These are phyloP conservation scores for Corchorus olitorius DNA, from an alignment of 345 rosid species.

Conservation along the genomic window DNA sequence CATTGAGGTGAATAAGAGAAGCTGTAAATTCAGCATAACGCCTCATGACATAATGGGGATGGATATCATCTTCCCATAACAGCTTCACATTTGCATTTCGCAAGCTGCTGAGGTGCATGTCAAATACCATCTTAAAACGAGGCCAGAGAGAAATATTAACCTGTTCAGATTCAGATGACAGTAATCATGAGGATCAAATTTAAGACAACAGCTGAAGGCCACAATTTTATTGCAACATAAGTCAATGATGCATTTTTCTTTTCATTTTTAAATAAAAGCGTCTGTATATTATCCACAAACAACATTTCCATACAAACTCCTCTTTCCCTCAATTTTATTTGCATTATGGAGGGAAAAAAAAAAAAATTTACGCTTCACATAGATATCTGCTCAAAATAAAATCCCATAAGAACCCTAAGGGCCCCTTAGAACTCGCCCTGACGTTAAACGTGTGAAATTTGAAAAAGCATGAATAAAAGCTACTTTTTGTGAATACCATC, in stretches of 20 bases:
- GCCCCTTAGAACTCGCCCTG: not conserved
- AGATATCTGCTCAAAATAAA: not conserved
- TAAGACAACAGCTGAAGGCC: not conserved
- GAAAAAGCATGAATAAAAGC: not conserved
- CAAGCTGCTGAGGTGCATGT: slow-evolving; percentile 85
- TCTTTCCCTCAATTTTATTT: not conserved
- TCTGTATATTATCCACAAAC: not conserved
- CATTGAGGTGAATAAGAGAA: slow-evolving; percentile 93
- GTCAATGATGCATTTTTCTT: not conserved
- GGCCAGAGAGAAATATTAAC: slow-evolving; percentile 98
- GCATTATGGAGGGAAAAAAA: not conserved
- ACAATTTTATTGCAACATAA: slow-evolving; percentile 1
- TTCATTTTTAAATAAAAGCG: not conserved
- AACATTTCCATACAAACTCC: not conserved
- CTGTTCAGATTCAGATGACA: slow-evolving; percentile 46
- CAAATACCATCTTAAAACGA: slow-evolving; percentile 95
- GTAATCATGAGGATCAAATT: slow-evolving; percentile 14
- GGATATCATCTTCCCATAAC: slow-evolving; percentile 97
- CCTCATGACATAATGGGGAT: slow-evolving; percentile 99
- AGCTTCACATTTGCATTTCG: slow-evolving; percentile 87
- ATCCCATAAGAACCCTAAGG: not conserved
- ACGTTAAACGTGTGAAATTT: not conserved
- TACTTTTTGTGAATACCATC: not conserved
- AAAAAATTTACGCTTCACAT: not conserved
- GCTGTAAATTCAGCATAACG: slow-evolving; percentile 98